Percentiles rank a stretch among this genome's conserved stretches.
Conservation (phyloP, 2,329 filamentous ascomycete genomes). For the Fusarium buharicum region DNA sequence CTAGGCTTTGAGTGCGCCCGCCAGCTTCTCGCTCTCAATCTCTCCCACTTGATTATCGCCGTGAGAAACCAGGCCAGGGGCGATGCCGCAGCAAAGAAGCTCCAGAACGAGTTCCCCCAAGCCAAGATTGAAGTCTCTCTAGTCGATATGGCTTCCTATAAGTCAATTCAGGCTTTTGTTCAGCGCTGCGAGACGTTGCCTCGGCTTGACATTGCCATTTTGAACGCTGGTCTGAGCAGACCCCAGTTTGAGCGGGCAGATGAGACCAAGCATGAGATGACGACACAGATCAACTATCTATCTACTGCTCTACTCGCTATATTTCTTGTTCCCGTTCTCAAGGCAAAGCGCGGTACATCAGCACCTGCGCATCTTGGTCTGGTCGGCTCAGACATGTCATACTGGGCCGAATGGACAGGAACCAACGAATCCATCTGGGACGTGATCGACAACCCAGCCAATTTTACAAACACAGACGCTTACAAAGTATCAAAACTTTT, state of each 20-base stretch:
- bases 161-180: constrained; percentile 57
- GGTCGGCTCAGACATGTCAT: constrained; percentile 48
- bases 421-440: constrained; percentile 41
- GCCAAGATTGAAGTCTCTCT: constrained; percentile 59
- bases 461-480: constrained; percentile 16
- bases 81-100: constrained; percentile 50
- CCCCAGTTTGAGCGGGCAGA: constrained; percentile 40
- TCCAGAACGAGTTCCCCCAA: constrained; percentile 40
- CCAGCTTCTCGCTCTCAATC: constrained; percentile 54
- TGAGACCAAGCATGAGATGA: constrained; percentile 54
- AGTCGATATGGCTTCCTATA: constrained; percentile 60
- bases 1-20: constrained; percentile 59
- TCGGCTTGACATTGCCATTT: constrained; percentile 57
- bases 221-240: constrained; percentile 57
- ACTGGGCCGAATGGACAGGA: constrained; percentile 42
- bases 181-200: constrained; percentile 47
- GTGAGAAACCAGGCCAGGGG: constrained; percentile 58
- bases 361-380: constrained; percentile 44
- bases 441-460: constrained; percentile 31
- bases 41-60: constrained; percentile 59
- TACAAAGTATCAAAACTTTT: constrained; percentile 49
- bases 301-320: constrained; percentile 50
- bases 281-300: constrained; percentile 55
- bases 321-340: constrained; percentile 49
- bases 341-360: constrained; percentile 34